Evolutionary conservation across 306 rosid genomes (phyloP), one percentile per base, ranked within the genome.

Genomic region (Acmispon strigosus): DNA sequence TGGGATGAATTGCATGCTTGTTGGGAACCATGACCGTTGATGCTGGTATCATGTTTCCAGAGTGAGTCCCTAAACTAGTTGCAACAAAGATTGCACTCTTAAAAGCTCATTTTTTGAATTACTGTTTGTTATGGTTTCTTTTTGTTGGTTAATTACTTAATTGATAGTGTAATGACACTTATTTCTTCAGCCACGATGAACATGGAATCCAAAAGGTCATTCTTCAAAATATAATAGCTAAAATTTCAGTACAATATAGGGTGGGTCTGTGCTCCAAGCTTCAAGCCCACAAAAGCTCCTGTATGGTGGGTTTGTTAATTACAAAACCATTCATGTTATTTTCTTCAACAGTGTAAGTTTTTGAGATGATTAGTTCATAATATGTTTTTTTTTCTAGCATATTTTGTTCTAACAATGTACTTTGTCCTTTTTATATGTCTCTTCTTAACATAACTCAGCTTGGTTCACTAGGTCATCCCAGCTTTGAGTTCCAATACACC

Each of bases 1-100:
- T 52, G 99, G 97, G 63, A 94, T 94, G 99, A 94, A 94, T 69
- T 94, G 99, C 76, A 94, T 94, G 97, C 91, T 94, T 60, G 99
- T 94, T 57, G 99, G 99, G 67, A 91, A 91, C 76, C 73, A 89
- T 74, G 99, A 94, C 75, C 92, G 97, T 15, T 58, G 99, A 94
- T 80, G 99, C 99, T 2, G 99, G 99, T 62, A 83, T 94, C 82
- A 94, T 94, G 99, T 94, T 94, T 75, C 99, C 97, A 4, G 72
- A 49, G 72, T 66, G 20, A 66, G 72, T 66, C 6, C 17, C 32
- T 12, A 11, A 20, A 13, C n/a, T 18, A 16, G 4, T 62, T 32
- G 8, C 37, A 32, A 0, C 37, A 32, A n/a, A 32, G 37, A 42
- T 19, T 13, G 27, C 17, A 7, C 16, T 1, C 2, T 37, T n/a